Base-by-base conservation (phyloP, 2,329 filamentous ascomycete species). In the Ceratocystis colombiana region DNA sequence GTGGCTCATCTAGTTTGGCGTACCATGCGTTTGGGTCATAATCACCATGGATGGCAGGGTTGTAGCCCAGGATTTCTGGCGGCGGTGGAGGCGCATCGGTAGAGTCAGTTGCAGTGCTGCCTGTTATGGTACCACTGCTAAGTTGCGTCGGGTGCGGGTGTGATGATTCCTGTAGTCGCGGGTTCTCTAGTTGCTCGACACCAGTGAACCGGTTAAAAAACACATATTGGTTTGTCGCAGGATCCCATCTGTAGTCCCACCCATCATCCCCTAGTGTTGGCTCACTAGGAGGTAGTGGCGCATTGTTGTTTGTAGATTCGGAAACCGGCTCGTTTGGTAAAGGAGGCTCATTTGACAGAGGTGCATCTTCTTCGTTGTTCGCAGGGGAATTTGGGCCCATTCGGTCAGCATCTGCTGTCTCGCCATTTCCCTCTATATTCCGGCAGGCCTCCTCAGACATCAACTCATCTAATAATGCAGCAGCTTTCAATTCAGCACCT, bases 1-100 rank as follows among this genome's bases (percentile, higher is more conserved):
- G 71, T 5, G 75, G 33, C 68, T 78, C 75, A 57, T 80, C 74
- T 10, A 68, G 15, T 73, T 89, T 82, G 10, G 94, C 93, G 74
- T 99, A 99, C 78, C 91, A 89, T n/a, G 94, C 93, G 68, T 87
- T 94, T 3, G 92, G 91, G 72, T 99, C 94, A 78, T 96, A 99
- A 77, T 92, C 88, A 71, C 94, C 94, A 74, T 99, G 94, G 59
- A 99, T 93, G 28, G 90, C 89, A 1, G 94, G 94, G 73, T 97
- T 96, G 78, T 99, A 99, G 68, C 93, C 91, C 1, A 72, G 68
- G 1, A 71, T 67, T 15, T 72, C 64, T 3, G 17, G 68, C 67
- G 10, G 73, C 67, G 45, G 72, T 69, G 50, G 72, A 68, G 17
- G 71, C 2, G 50, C 53, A 20, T 20, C 37, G 6, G 10, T 5